A percentile compares a stretch with the other conserved stretches of the same genome.
Conservation (phyloP, 805 yeast species). For the Spencermartinsiella europaea region DNA sequence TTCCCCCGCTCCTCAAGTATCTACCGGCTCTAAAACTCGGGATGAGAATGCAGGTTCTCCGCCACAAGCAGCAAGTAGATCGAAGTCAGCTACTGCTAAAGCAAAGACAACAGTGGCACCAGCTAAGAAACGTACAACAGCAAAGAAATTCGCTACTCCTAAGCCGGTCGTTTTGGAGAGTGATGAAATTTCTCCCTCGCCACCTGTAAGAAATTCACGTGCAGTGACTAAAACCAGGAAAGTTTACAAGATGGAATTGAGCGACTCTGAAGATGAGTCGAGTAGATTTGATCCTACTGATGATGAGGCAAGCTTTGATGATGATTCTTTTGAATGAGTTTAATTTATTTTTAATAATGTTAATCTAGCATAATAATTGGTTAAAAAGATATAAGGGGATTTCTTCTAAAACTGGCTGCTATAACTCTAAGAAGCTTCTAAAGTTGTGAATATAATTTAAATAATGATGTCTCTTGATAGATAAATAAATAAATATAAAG, state of each 20-base stretch:
- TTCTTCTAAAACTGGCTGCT: too few relatives aligned
- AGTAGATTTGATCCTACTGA: background rate
- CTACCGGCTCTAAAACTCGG: background rate
- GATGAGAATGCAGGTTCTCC: background rate
- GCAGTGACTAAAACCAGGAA: background rate
- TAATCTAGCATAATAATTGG: background rate
- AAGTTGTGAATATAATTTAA: too few relatives aligned
- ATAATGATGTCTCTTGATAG: too few relatives aligned
- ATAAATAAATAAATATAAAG: too few relatives aligned
- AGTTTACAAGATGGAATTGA: background rate
- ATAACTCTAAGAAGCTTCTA: too few relatives aligned
- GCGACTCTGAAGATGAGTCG: background rate
- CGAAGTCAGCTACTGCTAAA: background rate
- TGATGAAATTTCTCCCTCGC: background rate
- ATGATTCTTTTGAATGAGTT: background rate
- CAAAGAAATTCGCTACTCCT: background rate
- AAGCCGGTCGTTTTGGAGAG: background rate
- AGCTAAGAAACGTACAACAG: background rate
- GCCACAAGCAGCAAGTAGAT: background rate
- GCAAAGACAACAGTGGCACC: too few relatives aligned
- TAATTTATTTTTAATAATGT: background rate
- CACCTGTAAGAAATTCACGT: background rate
- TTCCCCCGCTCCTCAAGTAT: background rate
- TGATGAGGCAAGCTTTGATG: background rate
- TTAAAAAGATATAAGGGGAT: too few relatives aligned